Percentiles rank a stretch among this genome's conserved stretches.
Conservation (phyloP, 2,329 filamentous ascomycete genomes). For the Elsinoe necatrix region DNA sequence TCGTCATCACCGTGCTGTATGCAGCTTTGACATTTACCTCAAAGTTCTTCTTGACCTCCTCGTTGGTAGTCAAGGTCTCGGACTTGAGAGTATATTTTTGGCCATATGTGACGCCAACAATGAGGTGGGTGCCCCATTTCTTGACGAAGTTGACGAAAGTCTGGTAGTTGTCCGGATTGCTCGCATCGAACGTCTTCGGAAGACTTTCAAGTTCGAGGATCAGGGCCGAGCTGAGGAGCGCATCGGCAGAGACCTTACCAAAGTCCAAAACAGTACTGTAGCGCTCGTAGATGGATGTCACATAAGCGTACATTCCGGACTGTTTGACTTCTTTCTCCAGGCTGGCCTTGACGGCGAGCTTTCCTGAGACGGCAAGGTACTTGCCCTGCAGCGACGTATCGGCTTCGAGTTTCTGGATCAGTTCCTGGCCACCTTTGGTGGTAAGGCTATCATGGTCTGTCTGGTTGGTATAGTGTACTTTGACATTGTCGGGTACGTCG, state of each 20-base stretch:
- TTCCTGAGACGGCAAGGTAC: background rate
- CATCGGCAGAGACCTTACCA: background rate
- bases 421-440: background rate
- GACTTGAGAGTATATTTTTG: background rate
- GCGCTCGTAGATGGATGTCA: background rate
- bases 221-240: background rate
- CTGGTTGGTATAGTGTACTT: background rate
- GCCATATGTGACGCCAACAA: background rate
- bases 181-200: background rate
- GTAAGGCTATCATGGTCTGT: background rate
- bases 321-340: background rate
- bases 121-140: background rate
- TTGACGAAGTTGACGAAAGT: background rate
- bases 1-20: background rate
- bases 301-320: background rate
- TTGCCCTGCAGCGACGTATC: background rate
- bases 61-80: background rate
- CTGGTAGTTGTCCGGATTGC: background rate
- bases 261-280: background rate
- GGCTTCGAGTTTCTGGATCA: background rate
- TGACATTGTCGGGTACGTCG: background rate
- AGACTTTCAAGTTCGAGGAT: background rate
- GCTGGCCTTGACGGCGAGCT: background rate
- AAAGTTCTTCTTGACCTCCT: background rate
- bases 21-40: background rate